Base-by-base conservation (phyloP, 116 monocot genomes). In the Papilionanthe hybrid region DNA sequence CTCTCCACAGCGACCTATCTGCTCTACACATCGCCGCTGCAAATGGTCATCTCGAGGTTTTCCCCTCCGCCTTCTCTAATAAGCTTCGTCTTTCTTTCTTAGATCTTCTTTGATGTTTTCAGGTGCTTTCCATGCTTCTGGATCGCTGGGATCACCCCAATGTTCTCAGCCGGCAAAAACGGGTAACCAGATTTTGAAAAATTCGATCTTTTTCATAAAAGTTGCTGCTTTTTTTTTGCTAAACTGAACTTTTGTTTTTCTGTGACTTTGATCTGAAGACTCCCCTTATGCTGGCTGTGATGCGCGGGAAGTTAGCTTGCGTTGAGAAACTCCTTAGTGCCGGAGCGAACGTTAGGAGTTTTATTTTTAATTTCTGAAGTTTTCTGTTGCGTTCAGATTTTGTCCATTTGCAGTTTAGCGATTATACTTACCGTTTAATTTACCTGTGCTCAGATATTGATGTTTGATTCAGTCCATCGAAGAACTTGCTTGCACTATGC, bases 401-500 rank as follows among this genome's bases (percentile, higher is more conserved):
- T 43, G 3, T 43, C 73, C 22, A n/a, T 20, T 73, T 12, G 12
- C 15, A 11, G 27, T 65, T 65, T 65, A 23, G 37, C 11, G 65
- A 30, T 71, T 10, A 71, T 71, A 32, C 32, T 30, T 75, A 18
- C 13, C 42, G 53, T 69, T 74, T 57, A 42, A 69, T 55, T 67
- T 81, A 29, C 13, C 56, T 80, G 68, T 10, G 55, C 68, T 76
- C 60, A 93, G 93, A 91, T 95, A 79, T 83, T 95, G 85, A 89
- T 84, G 91, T 95, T 95, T 81, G 91, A 95, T 87, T 89, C 91
- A 11, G 72, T 85, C 82, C 84, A 88, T 55, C 85, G 85, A 81
- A 85, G 95, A 81, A 91, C 87, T 82, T 95, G 93, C 78, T 81
- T 95, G 82, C 95, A 95, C 78, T 84, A 93, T 74, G 95, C 95